These are phyloP conservation scores for Peronospora belbahrii DNA, from an alignment of 352 stramenopile species.

Conservation along the genomic window DNA sequence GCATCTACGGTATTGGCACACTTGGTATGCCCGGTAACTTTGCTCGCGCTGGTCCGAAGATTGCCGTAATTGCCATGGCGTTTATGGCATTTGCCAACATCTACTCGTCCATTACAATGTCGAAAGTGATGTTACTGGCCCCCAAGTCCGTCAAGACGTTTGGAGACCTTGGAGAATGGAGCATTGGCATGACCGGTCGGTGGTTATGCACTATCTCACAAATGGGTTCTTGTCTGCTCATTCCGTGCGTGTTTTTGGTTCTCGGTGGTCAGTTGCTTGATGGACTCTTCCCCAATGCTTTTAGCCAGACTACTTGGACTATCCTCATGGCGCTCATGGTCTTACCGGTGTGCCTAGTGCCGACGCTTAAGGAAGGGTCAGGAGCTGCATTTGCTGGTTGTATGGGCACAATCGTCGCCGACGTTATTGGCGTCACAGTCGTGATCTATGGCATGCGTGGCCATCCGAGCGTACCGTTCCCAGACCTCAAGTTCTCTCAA, in stretches of 20 bases:
- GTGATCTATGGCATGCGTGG: conserved; percentile 41
- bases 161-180: conserved; percentile 49
- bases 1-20: conserved; percentile 48
- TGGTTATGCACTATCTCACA: conserved; percentile 39
- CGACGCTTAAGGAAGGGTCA: conserved; percentile 38
- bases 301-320: conserved; percentile 44
- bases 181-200: conserved; percentile 38
- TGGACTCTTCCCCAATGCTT: conserved; percentile 39
- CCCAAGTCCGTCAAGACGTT: conserved; percentile 45
- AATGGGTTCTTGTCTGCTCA: conserved; percentile 43
- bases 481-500: conserved; percentile 36
- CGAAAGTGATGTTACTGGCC: conserved; percentile 44
- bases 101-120: conserved; percentile 42
- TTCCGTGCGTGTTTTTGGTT: conserved; percentile 19
- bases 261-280: conserved; percentile 27
- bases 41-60: conserved; percentile 31
- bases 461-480: conserved; percentile 32
- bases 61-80: conserved; percentile 33
- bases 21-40: conserved; percentile 55
- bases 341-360: conserved; percentile 29
- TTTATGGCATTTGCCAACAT: conserved; percentile 64
- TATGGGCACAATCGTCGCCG: conserved; percentile 44
- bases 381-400: conserved; percentile 41
- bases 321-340: conserved; percentile 47
- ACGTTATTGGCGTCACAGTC: conserved; percentile 38